These are phyloP conservation scores for Phytophthora fragariae DNA, from an alignment of 352 stramenopile species.

Conservation along the genomic window DNA sequence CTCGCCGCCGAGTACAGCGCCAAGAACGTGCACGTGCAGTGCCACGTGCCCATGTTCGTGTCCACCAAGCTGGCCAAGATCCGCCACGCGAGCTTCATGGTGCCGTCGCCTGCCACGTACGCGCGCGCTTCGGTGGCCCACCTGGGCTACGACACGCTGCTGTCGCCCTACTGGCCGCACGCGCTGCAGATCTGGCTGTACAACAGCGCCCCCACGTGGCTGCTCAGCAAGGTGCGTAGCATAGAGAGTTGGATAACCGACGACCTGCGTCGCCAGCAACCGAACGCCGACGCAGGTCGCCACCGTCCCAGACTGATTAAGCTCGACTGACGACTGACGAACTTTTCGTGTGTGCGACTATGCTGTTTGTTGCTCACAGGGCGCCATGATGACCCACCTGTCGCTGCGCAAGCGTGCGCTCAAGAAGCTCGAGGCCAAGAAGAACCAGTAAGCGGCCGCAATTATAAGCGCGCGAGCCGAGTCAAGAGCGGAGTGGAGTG, in stretches of 20 bases:
- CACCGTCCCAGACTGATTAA: neutral
- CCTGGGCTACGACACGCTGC: constrained; percentile 93
- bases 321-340: constrained; percentile 19
- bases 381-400: constrained; percentile 78
- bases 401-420: constrained; percentile 86
- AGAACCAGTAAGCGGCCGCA: constrained; percentile 62
- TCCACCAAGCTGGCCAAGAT: constrained; percentile 99
- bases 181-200: constrained; percentile 96
- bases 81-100: constrained; percentile 93
- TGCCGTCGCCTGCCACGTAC: constrained; percentile 93
- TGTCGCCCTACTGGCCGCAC: constrained; percentile 97
- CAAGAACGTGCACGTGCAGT: constrained; percentile 96
- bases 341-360: constrained; percentile 3
- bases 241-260: constrained; percentile 24
- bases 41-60: constrained; percentile 99
- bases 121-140: constrained; percentile 92
- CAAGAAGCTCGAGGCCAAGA: constrained; percentile 90
- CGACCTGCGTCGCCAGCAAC: neutral
- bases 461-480: neutral
- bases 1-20: constrained; percentile 95
- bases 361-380: constrained; percentile 45
- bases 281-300: neutral
- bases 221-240: constrained; percentile 83
- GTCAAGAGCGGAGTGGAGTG: no score
- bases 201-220: constrained; percentile 83